phyloP scores from a whole-genome alignment of 2,329 filamentous ascomycete species.

The Colletotrichum gigasporum region DNA sequence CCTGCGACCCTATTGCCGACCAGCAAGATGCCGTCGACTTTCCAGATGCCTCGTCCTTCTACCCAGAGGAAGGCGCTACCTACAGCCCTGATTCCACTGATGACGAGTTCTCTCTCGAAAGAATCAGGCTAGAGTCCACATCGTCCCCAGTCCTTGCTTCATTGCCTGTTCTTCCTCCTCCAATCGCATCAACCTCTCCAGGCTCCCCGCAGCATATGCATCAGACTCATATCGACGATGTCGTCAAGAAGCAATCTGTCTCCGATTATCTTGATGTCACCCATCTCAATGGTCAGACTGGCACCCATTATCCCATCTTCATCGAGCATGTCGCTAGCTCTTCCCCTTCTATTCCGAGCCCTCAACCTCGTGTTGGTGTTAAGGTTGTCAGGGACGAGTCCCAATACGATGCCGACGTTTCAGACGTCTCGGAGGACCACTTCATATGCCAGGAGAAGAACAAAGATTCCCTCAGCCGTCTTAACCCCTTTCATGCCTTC shows the following conservation, averaged over 20 bases:
- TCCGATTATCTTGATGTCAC: not conserved
- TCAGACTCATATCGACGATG: conserved; percentile 22
- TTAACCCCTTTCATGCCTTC: conserved; percentile 28
- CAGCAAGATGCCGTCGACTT: not conserved
- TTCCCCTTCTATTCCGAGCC: not conserved
- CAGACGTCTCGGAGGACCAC: not conserved
- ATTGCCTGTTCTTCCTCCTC: not conserved
- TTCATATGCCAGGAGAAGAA: not conserved
- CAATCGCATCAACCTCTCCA: not conserved
- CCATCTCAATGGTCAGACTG: conserved; percentile 6
- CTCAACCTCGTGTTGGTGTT: not conserved
- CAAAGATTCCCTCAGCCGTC: conserved; percentile 6
- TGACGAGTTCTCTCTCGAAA: not conserved
- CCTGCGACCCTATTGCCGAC: not conserved
- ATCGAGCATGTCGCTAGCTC: not conserved
- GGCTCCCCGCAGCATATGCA: not conserved
- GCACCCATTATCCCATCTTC: conserved; percentile 2
- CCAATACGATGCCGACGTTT: not conserved
- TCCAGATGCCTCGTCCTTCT: conserved; percentile 23
- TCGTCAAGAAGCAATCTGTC: conserved; percentile 10
- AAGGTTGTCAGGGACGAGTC: not conserved
- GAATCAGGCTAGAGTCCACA: conserved; percentile 1
- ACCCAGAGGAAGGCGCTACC: conserved; percentile 14
- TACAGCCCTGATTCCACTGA: not conserved
- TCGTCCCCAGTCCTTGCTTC: conserved; percentile 10